Evolutionary conservation across 495 filamentous ascomycete genomes (phyloP).

Genomic region (Aspergillus bertholletiae): DNA sequence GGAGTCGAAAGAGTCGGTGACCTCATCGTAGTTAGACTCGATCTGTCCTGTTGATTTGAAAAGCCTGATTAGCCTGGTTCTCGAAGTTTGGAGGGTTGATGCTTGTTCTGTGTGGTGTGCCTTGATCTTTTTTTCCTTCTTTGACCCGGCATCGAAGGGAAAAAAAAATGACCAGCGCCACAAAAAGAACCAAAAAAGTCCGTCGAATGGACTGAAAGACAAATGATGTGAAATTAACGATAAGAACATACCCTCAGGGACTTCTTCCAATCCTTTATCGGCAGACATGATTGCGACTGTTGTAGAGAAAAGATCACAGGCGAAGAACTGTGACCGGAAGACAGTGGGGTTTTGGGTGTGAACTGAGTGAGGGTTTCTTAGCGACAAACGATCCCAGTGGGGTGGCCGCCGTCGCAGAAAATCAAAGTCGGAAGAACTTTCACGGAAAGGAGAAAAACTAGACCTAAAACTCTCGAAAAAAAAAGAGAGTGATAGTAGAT

Average conservation of each 20-base stretch:
- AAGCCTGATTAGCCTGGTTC: conserved; percentile 20
- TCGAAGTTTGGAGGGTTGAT: background rate
- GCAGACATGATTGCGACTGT: conserved; percentile 97
- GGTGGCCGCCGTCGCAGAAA: conserved; percentile 34
- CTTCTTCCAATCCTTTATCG: conserved; percentile 94
- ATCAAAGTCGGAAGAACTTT: conserved; percentile 2
- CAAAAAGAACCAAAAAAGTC: conserved; percentile 16
- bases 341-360: conserved; percentile 38
- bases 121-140: conserved; percentile 1
- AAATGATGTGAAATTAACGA: conserved; percentile 12
- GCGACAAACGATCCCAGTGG: conserved; percentile 34
- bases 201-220: conserved; percentile 6
- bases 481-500: conserved; percentile 30
- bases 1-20: conserved; percentile 96
- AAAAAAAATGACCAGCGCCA: conserved; percentile 12
- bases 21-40: conserved; percentile 99
- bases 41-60: conserved; percentile 71
- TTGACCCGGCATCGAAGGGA: conserved; percentile 18
- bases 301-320: conserved; percentile 66
- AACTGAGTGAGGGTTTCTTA: conserved; percentile 25
- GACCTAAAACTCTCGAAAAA: conserved; percentile 40
- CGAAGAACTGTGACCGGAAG: conserved; percentile 55
- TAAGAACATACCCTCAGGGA: conserved; percentile 72
- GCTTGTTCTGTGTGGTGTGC: background rate
- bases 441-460: conserved; percentile 24